phyloP scores from a whole-genome alignment of 1,139 yeast genomes.

The Zygosaccharomyces pseudobailii region DNA sequence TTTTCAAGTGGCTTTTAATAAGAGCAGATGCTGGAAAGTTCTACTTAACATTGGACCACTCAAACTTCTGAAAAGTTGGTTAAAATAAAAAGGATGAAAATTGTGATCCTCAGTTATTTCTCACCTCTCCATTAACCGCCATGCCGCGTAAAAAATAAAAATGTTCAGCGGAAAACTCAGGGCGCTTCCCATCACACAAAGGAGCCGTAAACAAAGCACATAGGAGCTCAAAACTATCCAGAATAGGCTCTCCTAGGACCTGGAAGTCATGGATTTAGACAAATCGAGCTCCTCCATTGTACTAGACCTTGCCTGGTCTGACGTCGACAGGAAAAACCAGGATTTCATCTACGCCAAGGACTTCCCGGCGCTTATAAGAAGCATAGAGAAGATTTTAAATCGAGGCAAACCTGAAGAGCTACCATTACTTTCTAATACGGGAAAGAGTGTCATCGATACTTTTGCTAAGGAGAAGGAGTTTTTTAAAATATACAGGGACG shows the following conservation, averaged over 20 bases:
- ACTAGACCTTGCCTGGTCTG: conserved; percentile 33
- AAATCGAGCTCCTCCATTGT: conserved; percentile 14
- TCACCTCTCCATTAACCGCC: not conserved
- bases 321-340: conserved; percentile 26
- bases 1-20: no score
- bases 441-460: conserved; percentile 26
- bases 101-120: not conserved
- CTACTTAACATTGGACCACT: not conserved
- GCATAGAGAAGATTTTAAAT: conserved; percentile 23
- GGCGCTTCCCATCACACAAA: not conserved
- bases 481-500: conserved; percentile 31
- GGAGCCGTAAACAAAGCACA: not conserved
- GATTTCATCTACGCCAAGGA: conserved; percentile 35
- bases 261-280: conserved; percentile 10
- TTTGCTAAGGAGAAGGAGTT: conserved; percentile 29
- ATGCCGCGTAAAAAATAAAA: conserved; percentile 1
- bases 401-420: conserved; percentile 6
- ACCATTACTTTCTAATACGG: conserved; percentile 23
- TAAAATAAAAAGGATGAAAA: no score
- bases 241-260: not conserved
- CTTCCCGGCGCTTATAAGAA: conserved; percentile 20
- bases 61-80: no score
- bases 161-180: not conserved
- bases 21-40: not conserved
- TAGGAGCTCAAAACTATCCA: not conserved